Evolutionary conservation across 345 rosid genomes (phyloP).

Genomic region (Citropsis articulata): DNA sequence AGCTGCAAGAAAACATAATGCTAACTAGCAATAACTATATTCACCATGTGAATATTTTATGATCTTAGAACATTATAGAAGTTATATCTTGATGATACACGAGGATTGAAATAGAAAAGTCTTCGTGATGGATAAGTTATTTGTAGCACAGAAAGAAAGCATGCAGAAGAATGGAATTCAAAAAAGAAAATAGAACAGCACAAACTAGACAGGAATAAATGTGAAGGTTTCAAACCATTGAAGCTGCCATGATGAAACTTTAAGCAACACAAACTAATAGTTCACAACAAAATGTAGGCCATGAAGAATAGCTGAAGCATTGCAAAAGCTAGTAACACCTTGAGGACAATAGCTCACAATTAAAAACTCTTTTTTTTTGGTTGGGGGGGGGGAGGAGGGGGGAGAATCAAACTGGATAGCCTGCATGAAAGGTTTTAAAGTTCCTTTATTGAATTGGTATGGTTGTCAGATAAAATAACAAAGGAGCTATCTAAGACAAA

Average conservation of each 20-base stretch:
- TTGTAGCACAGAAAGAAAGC: neutral
- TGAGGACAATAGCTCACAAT: too few relatives aligned
- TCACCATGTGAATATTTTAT: neutral
- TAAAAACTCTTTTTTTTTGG: too few relatives aligned
- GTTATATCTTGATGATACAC: neutral
- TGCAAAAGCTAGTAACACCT: too few relatives aligned
- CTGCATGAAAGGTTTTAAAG: too few relatives aligned
- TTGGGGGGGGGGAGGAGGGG: accelerated
- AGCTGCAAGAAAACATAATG: neutral
- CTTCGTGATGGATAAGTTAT: neutral
- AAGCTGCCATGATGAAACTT: neutral
- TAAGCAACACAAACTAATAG: too few relatives aligned
- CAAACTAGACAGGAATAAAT: neutral
- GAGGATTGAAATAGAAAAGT: neutral
- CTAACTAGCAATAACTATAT: neutral
- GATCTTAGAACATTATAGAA: neutral
- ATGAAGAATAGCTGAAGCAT: too few relatives aligned
- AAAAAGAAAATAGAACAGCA: neutral
- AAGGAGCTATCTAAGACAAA: neutral
- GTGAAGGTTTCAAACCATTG: neutral
- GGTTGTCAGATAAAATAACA: neutral
- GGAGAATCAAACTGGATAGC: too few relatives aligned
- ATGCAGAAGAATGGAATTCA: neutral
- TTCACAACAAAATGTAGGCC: too few relatives aligned
- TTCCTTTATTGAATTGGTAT: too few relatives aligned